phyloP scores from a whole-genome alignment of 164 flowering plant genomes.

The Aristolochia californica region DNA sequence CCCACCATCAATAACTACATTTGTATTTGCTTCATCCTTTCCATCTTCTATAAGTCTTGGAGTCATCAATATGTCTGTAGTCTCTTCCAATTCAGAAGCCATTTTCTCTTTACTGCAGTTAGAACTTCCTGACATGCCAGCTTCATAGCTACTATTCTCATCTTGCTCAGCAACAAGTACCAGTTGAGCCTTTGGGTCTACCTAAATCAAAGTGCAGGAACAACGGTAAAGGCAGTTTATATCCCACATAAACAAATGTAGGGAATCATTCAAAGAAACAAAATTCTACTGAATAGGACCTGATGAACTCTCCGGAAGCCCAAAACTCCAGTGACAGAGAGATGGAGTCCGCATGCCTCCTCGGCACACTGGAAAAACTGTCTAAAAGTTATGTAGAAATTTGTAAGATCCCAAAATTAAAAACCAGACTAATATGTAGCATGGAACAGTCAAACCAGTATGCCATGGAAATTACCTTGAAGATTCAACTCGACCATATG shows the following conservation, averaged over 20 bases:
- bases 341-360: slow-evolving; percentile 46
- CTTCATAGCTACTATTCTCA: too few relatives aligned
- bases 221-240: neutral
- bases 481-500: slow-evolving; percentile 61
- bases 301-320: slow-evolving; percentile 82
- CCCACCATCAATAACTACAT: slow-evolving; percentile 13
- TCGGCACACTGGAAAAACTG: slow-evolving; percentile 50
- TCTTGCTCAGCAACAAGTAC: slow-evolving; percentile 45
- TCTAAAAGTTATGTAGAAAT: slow-evolving; percentile 23
- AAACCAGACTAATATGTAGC: neutral
- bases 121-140: slow-evolving; percentile 6
- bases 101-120: slow-evolving; percentile 11
- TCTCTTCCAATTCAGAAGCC: slow-evolving; percentile 11
- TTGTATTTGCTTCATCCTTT: slow-evolving; percentile 13
- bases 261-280: too few relatives aligned
- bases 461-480: slow-evolving; percentile 36
- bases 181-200: slow-evolving; percentile 67
- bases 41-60: slow-evolving; percentile 51
- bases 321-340: slow-evolving; percentile 71
- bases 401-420: neutral
- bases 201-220: slow-evolving; percentile 25
- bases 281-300: slow-evolving; percentile 22
- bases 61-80: slow-evolving; percentile 43
- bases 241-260: neutral
- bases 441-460: neutral